Percentiles rank a stretch among this genome's conserved stretches.
These are phyloP conservation scores for Thraustochytrium striatum DNA, from an alignment of 352 stramenopile genomes.

Conservation along the genomic window DNA sequence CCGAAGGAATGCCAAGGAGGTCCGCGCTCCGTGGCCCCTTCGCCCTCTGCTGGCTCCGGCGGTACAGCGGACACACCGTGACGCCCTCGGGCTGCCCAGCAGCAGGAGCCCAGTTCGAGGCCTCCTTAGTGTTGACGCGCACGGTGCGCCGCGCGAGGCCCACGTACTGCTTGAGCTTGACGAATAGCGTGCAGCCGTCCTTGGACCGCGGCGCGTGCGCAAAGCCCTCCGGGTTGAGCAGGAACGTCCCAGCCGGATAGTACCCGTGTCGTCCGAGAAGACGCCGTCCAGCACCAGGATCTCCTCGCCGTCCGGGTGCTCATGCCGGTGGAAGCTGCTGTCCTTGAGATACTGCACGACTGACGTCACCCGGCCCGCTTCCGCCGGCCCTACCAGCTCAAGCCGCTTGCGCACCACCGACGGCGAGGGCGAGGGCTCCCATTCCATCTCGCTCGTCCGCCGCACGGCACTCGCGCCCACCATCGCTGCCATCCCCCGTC, in stretches of 20 bases:
- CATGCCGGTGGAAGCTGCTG: background rate
- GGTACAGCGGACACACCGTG: too few relatives aligned
- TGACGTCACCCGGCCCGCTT: conserved; percentile 10
- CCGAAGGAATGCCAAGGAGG: too few relatives aligned
- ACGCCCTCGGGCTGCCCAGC: background rate
- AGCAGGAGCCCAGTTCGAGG: background rate
- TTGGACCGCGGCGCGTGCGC: conserved; percentile 6
- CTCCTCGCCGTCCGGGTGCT: conserved; percentile 25
- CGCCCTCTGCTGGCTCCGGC: too few relatives aligned
- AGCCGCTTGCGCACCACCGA: conserved; percentile 21
- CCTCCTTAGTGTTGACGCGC: background rate
- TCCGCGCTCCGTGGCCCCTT: too few relatives aligned
- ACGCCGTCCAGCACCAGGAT: conserved; percentile 16
- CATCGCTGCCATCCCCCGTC: too few relatives aligned
- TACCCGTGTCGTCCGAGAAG: conserved; percentile 17
- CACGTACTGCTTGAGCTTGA: conserved; percentile 8
- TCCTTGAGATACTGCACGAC: background rate
- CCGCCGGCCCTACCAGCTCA: conserved; percentile 12
- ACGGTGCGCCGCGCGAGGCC: background rate
- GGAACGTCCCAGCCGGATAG: background rate
- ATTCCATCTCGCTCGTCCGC: too few relatives aligned
- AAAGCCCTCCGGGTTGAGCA: conserved; percentile 14
- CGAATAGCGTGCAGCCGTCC: conserved; percentile 1
- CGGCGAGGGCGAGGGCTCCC: too few relatives aligned
- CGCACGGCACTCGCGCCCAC: too few relatives aligned